Conservation (phyloP, 2,329 filamentous ascomycete species). For the Raffaelea ambrosiae region DNA sequence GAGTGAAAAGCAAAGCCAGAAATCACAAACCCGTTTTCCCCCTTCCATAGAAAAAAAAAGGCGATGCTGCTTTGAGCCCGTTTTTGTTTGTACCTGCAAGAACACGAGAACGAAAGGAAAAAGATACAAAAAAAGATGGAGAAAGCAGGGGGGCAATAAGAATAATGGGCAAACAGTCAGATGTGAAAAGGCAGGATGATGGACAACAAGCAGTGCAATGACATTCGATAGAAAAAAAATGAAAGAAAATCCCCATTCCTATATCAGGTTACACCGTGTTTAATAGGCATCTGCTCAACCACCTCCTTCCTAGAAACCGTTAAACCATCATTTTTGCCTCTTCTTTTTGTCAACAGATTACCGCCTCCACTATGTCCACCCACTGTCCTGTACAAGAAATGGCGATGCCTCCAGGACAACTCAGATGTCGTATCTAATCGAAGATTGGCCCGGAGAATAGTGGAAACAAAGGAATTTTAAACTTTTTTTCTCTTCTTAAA, state of each 20-base stretch:
- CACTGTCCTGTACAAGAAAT: background rate
- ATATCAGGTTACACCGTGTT: constrained; percentile 5
- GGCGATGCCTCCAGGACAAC: background rate
- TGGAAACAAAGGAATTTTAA: background rate
- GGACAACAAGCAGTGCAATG: too few relatives aligned
- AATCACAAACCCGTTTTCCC: too few relatives aligned
- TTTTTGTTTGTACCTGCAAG: background rate
- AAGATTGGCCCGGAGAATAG: background rate
- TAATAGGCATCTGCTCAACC: too few relatives aligned
- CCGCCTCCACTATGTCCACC: background rate
- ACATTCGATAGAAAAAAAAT: too few relatives aligned
- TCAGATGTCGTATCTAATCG: background rate
- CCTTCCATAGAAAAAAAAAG: too few relatives aligned
- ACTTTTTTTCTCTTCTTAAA: background rate
- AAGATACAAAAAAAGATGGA: background rate
- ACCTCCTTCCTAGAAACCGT: too few relatives aligned
- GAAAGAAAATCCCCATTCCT: constrained; percentile 4
- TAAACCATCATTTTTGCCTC: constrained; percentile 1
- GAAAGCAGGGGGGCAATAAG: too few relatives aligned
- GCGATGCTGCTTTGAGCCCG: background rate
- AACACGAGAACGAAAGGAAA: background rate
- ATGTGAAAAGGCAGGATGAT: background rate
- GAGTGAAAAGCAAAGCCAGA: too few relatives aligned
- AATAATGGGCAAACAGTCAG: background rate
- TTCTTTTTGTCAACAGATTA: constrained; percentile 2